Evolutionary conservation across 306 rosid genomes (phyloP), one percentile per base, ranked within the genome.

Genomic region (Corylus heterophylla): DNA sequence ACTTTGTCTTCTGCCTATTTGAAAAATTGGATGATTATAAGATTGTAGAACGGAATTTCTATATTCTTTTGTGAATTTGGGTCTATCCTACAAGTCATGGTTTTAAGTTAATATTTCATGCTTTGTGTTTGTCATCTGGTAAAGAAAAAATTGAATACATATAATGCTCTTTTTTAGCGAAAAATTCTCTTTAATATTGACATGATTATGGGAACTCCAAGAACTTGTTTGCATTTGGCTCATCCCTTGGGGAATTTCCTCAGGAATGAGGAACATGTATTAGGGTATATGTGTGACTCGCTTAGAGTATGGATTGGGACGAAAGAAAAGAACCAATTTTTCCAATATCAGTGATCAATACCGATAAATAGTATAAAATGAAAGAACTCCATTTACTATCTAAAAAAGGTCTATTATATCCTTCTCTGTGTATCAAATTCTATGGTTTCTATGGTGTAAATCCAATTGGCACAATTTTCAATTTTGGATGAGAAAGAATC

Each of bases 51-150:
- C 11, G n/a, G 12, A 39, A 17, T 68, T n/a, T 39, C 7, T 4
- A 12, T 9, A 16, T 68, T 17, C 7, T 42, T n/a, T n/a, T 11
- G 8, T 13, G 44, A 14, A 29, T 62, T 27, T 58, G 4, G 1
- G 66, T 18, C 47, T 64, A 35, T 25, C 35, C 45, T 1, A 4
- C 4, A 35, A 3, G 3, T 64, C 2, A 64, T 14, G 20, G 17
- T 64, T 64, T 37, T 68, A 68, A 68, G 72, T 42, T 9, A 68
- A 18, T 68, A 48, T 12, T 67, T 42, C 52, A 68, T 39, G 48
- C 7, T 7, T 35, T 16, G 48, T 14, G 51, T 68, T 68, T 68
- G n/a, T 62, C n/a, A 59, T 59, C 66, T 11, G 3, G 37, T n/a
- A 17, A 55, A 17, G 66, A 59, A 29, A 7, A 12, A 6, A 13